A percentile compares a stretch with the other conserved stretches of the same genome.
Evolutionary conservation across 768 basidiomycete genomes (phyloP).

Genomic region (Auricularia sp.): DNA sequence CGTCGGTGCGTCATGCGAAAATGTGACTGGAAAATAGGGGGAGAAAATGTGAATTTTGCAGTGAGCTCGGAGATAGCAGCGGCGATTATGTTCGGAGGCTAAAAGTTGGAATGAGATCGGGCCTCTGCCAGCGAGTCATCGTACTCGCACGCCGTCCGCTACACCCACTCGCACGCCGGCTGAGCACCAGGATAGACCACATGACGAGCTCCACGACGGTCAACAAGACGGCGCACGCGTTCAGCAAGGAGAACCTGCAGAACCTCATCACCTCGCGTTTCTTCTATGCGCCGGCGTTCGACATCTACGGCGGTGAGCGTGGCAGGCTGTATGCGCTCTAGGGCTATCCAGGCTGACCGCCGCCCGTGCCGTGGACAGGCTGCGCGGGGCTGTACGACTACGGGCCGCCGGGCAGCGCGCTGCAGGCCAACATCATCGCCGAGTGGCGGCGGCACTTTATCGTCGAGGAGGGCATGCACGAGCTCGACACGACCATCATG

Average conservation of each 20-base stretch:
- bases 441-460: constrained; percentile 99
- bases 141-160: no score
- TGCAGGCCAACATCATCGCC: constrained; percentile 92
- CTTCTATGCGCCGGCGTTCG: constrained; percentile 97
- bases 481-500: constrained; percentile 97
- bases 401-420: constrained; percentile 88
- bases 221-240: constrained; percentile 77
- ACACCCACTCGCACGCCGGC: no score
- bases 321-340: background rate
- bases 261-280: constrained; percentile 81
- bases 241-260: constrained; percentile 81
- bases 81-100: no score
- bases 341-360: no score
- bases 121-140: no score
- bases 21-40: no score
- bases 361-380: constrained; percentile 36
- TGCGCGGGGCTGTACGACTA: constrained; percentile 98
- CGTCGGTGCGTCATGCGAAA: no score
- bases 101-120: no score
- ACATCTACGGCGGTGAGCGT: constrained; percentile 89
- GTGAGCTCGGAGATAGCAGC: no score
- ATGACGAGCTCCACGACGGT: constrained; percentile 26
- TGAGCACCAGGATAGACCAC: background rate
- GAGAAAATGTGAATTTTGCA: no score
- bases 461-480: constrained; percentile 96